Evolutionary conservation across 1,284 basidiomycete genomes (phyloP), one percentile per base, ranked within the genome.

Genomic region (Rhodotorula sp.): DNA sequence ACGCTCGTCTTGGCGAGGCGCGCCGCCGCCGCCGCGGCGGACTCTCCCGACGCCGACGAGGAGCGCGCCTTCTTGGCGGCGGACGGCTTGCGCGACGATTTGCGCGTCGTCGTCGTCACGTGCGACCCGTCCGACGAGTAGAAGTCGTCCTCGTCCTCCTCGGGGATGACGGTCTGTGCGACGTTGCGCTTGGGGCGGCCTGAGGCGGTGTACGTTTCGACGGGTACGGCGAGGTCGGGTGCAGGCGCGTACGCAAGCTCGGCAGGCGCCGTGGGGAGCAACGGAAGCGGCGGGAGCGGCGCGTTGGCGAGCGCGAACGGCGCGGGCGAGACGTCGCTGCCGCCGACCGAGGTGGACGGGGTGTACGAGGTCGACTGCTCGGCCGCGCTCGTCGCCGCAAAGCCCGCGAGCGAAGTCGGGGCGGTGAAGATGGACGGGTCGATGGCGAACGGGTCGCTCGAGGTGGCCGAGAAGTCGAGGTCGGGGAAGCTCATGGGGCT

Each of bases 401-500:
- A 49, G 25, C 19, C 67, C 42, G 27, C 17, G n/a, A 46, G 13
- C 10, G 66, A 50, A 3, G 54, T 13, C 13, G 68, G 62, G 14
- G 46, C 23, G 17, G 44, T 63, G 14, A 76, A 74, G 55, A 76
- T 53, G 57, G 55, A 50, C 17, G 74, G 74, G 63, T 76, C 74
- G 66, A 76, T 62, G 4, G 72, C 44, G 59, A 71, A 76, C 25
- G 45, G 44, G 48, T 42, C 55, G 53, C 34, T 34, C 34, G 50
- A 25, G 16, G 61, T 58, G 55, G 50, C 48, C 25, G 50, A 45
- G 49, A 67, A 62, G 54, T 72, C 70, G 53, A 76, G 57, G 44
- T 76, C 74, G 65, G 68, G 59, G 62, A 74, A 70, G 53, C 63
- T 66, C 46, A 71, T 58, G 1, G 74, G 72, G 48, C 64, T 67